Evolutionary conservation across 1,284 basidiomycete species (phyloP), one percentile per base, ranked within the genome.

Genomic region (Moesziomyces sp.): DNA sequence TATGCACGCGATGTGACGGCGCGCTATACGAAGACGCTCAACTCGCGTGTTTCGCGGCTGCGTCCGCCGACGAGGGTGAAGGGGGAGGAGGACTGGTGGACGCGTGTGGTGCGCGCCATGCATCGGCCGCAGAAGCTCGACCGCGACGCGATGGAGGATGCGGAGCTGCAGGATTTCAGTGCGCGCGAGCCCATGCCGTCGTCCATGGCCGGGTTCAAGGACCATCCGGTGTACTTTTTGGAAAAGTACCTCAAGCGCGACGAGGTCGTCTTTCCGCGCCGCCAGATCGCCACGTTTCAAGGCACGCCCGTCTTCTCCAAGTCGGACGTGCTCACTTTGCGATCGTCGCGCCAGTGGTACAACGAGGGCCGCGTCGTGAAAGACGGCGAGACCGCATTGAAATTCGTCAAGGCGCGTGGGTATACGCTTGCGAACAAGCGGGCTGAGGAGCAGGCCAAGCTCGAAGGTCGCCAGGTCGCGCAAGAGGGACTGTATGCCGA

Each of bases 301-400:
- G 96, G 94, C 53, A 93, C 95, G 82, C 87, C 93, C 13, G 96
- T 99, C n/a, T 99, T 92, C 84, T 88, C 92, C 43, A 91, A 95
- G 30, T 89, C 89, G 1, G 89, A 91, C 53, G 93, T 99, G 7
- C 87, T 95, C 19, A 85, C 89, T 4, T 88, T 97, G 59, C 96
- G 95, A 84, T 92, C 93, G 1, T 89, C 92, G 19, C 95, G 98
- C 83, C 95, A 92, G 80, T 99, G 95, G 94, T 91, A 96, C 90
- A 90, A 95, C 13, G 89, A 89, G 47, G 94, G 97, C 0, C 88
- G 93, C 28, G 86, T 87, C 53, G 87, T 98, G 63, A 89, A 88
- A 76, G 87, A 89, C 58, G 90, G 91, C 10, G 90, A 90, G 77
- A 92, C 94, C 74, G 91, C 96, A 3, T 87, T 97, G 85, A 99